These are phyloP conservation scores for Apiospora aurea DNA, from an alignment of 2,329 filamentous ascomycete genomes.

Conservation along the genomic window DNA sequence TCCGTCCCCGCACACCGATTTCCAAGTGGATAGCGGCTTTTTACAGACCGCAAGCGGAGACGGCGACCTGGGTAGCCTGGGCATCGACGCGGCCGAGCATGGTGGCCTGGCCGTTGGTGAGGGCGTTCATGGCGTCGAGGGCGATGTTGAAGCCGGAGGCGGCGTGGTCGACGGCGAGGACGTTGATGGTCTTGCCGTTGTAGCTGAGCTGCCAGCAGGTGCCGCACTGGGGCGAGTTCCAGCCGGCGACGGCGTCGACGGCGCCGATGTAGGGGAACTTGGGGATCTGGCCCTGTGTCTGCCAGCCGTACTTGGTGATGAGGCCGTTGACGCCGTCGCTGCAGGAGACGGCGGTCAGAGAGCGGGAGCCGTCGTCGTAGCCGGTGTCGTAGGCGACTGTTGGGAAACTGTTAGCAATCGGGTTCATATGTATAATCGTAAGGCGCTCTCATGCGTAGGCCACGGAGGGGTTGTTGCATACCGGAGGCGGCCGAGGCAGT, in stretches of 20 bases:
- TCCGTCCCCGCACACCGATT: background rate
- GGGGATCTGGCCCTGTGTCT: conserved; percentile 58
- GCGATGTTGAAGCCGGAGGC: conserved; percentile 62
- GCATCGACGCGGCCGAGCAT: conserved; percentile 61
- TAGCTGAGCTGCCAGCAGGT: conserved; percentile 65
- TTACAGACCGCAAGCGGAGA: conserved; percentile 52
- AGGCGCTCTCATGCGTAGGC: background rate
- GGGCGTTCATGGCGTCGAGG: conserved; percentile 60
- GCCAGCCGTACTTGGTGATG: conserved; percentile 66
- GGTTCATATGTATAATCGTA: background rate
- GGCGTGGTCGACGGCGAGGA: conserved; percentile 63
- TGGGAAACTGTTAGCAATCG: conserved; percentile 31
- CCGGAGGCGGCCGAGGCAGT: conserved; percentile 38
- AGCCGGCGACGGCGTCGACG: conserved; percentile 56
- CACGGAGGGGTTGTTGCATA: conserved; percentile 27
- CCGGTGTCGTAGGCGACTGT: conserved; percentile 74
- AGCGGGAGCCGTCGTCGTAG: conserved; percentile 68
- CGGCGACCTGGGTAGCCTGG: conserved; percentile 50
- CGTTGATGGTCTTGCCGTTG: conserved; percentile 57
- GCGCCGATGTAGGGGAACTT: conserved; percentile 64
- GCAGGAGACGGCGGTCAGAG: conserved; percentile 67
- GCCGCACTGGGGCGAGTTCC: conserved; percentile 65
- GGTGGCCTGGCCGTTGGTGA: conserved; percentile 59
- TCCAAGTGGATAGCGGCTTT: background rate
- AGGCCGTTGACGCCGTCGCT: conserved; percentile 73